phyloP scores from a whole-genome alignment of 140 eudicot genomes.

The Erigeron philadelphicus region DNA sequence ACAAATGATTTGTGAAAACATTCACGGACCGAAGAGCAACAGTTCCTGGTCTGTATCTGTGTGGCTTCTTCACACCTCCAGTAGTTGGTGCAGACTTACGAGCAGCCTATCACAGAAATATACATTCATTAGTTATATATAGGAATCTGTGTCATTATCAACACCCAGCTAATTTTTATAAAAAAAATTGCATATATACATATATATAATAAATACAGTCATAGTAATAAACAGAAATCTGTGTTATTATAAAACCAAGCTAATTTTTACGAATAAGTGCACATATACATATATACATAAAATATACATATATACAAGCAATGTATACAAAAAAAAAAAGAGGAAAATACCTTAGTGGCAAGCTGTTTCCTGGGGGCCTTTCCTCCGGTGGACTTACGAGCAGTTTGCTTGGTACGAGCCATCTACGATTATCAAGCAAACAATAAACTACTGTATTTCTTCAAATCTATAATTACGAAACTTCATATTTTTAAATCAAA shows the following conservation, averaged over 20 bases:
- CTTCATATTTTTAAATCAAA: neutral
- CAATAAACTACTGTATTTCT: no score
- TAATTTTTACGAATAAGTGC: no score
- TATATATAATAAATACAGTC: no score
- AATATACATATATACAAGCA: neutral
- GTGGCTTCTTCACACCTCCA: slow-evolving; percentile 62
- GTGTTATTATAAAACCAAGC: no score
- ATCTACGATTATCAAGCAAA: slow-evolving; percentile 5
- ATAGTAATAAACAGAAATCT: no score
- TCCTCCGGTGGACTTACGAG: slow-evolving; percentile 42
- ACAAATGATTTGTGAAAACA: neutral
- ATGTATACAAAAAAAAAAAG: neutral
- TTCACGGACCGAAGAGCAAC: slow-evolving; percentile 43
- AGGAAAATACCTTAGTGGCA: slow-evolving; percentile 33
- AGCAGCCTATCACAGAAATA: slow-evolving; percentile 32
- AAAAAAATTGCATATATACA: no score
- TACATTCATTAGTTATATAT: no score
- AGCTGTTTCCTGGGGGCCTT: slow-evolving; percentile 47
- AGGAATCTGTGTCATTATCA: no score
- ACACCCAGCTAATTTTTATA: no score
- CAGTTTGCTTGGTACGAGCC: slow-evolving; percentile 50
- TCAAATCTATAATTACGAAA: no score
- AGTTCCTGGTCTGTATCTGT: slow-evolving; percentile 53
- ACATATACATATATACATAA: no score
- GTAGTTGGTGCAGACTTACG: slow-evolving; percentile 61